These are phyloP conservation scores for Picea glauca DNA, from an alignment of 75 land plant species.

Conservation along the genomic window DNA sequence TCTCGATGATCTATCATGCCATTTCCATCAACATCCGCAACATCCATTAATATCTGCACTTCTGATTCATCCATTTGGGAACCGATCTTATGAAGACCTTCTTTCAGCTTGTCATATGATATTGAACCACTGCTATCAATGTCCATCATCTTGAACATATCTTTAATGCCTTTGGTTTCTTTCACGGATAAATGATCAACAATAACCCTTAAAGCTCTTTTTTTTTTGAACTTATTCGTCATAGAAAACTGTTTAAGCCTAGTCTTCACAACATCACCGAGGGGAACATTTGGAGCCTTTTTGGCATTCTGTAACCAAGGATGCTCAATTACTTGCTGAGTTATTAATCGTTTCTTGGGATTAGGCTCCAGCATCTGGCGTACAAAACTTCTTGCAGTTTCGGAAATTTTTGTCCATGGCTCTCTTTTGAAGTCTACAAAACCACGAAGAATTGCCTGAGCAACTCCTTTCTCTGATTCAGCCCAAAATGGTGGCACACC, in stretches of 20 bases:
- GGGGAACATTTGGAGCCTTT: slow-evolving; percentile 63
- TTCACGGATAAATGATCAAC: slow-evolving; percentile 53
- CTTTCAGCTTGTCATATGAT: slow-evolving; percentile 34
- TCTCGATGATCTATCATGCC: slow-evolving; percentile 40
- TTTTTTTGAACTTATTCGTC: slow-evolving; percentile 52
- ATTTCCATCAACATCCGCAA: slow-evolving; percentile 39
- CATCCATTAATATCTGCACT: slow-evolving; percentile 42
- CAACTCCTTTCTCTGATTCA: no score
- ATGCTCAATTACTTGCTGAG: slow-evolving; percentile 63
- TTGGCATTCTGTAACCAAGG: slow-evolving; percentile 58
- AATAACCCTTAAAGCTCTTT: slow-evolving; percentile 32
- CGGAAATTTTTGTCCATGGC: slow-evolving; percentile 75
- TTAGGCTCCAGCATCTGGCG: slow-evolving; percentile 61
- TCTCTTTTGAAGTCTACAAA: slow-evolving; percentile 70
- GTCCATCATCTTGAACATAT: slow-evolving; percentile 46
- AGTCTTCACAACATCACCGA: slow-evolving; percentile 54
- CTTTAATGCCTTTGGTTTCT: slow-evolving; percentile 48
- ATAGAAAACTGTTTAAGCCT: slow-evolving; percentile 56
- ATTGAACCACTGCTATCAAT: slow-evolving; percentile 37
- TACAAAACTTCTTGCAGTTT: slow-evolving; percentile 50
- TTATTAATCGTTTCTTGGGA: slow-evolving; percentile 47
- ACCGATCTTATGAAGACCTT: slow-evolving; percentile 41
- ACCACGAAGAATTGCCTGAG: no score
- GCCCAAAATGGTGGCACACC: no score
- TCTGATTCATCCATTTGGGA: slow-evolving; percentile 44